A percentile compares a stretch with the other conserved stretches of the same genome.
Evolutionary conservation across 768 basidiomycete genomes (phyloP).

Genomic region (Boletus huronensis): DNA sequence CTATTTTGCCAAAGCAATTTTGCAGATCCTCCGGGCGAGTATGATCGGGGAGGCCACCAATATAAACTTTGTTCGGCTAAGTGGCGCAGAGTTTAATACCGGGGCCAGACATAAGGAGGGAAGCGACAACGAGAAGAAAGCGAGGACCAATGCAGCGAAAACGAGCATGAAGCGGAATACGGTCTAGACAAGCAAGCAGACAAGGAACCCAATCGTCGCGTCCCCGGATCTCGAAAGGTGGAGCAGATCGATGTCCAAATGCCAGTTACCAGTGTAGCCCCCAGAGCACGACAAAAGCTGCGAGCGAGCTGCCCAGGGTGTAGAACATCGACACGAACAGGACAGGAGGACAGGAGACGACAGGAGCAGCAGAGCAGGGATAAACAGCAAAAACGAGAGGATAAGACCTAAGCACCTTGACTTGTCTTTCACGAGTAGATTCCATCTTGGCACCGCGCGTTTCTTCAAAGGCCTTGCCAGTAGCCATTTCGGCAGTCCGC

Average conservation of each 20-base stretch:
- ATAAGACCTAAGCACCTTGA: constrained; percentile 85
- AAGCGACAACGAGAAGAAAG: constrained; percentile 46
- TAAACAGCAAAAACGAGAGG: constrained; percentile 32
- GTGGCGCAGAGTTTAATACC: constrained; percentile 68
- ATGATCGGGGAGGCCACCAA: constrained; percentile 85
- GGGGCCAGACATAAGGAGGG: constrained; percentile 46
- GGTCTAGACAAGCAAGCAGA: constrained; percentile 37
- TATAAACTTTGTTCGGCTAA: constrained; percentile 92
- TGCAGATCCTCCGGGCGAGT: constrained; percentile 83
- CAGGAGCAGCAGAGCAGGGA: constrained; percentile 21
- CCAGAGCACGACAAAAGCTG: constrained; percentile 18
- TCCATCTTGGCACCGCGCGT: constrained; percentile 44
- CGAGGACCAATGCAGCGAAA: constrained; percentile 38
- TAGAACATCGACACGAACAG: constrained; percentile 18
- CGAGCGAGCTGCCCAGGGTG: constrained; percentile 13
- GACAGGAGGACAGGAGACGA: constrained; percentile 19
- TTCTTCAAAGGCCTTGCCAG: constrained; percentile 37
- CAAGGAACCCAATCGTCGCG: constrained; percentile 35
- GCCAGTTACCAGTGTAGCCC: constrained; percentile 19
- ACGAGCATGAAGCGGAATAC: constrained; percentile 19
- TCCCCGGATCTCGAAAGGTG: constrained; percentile 26
- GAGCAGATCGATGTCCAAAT: constrained; percentile 22
- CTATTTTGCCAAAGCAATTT: constrained; percentile 85
- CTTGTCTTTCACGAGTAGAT: constrained; percentile 65
- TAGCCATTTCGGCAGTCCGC: constrained; percentile 14